phyloP scores from a whole-genome alignment of 371 early-diverging fungal species.

The Rhizopus delemar region DNA sequence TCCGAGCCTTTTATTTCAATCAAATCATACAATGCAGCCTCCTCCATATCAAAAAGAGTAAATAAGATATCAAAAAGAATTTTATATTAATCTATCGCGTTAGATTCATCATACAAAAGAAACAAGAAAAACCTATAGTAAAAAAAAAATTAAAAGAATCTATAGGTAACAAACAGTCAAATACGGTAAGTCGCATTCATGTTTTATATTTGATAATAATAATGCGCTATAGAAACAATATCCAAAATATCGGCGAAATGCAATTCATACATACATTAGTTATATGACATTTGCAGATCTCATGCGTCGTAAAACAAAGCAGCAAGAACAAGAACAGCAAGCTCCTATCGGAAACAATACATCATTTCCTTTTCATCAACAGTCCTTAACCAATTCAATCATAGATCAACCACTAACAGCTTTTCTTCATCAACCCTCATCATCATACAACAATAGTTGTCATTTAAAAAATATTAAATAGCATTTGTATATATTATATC shows the following conservation, averaged over 20 bases:
- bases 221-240: conserved; percentile 22
- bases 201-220: neutral
- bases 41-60: conserved; percentile 8
- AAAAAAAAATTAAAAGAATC: too few species aligned
- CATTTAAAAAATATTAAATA: neutral
- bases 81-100: too few species aligned
- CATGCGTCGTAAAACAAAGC: conserved; percentile 21
- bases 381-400: conserved; percentile 6
- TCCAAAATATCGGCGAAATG: conserved; percentile 41
- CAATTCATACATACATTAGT: conserved; percentile 49
- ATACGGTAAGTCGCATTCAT: neutral
- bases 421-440: conserved; percentile 16
- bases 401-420: conserved; percentile 29
- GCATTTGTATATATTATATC: neutral
- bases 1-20: neutral
- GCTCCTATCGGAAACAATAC: neutral
- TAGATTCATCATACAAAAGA: too few species aligned
- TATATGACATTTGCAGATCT: conserved; percentile 50
- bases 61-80: neutral
- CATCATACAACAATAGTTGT: neutral
- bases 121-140: neutral
- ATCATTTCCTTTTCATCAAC: neutral
- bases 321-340: neutral
- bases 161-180: neutral
- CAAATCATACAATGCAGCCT: conserved; percentile 8